Evolutionary conservation across 202 grass and related monocot genomes (phyloP), one percentile per base, ranked within the genome.

Genomic region (Elaeis oleifera): DNA sequence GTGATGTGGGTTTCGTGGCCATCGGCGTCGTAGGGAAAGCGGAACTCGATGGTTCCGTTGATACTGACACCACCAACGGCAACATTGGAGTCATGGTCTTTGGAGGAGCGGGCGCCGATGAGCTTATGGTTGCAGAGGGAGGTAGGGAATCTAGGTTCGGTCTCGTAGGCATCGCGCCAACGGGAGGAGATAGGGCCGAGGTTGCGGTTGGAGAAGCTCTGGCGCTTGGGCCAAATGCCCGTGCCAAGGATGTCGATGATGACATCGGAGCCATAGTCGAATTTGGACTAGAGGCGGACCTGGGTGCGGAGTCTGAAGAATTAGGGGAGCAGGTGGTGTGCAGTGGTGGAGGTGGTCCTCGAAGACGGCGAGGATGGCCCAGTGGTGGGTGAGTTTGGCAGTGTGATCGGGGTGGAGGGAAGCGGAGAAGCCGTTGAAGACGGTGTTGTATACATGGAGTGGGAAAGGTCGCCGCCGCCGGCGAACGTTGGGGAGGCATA

Each of bases 1-100:
- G 65, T 24, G 8, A 52, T 68, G 52, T 68, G 65, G 16, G 65
- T 68, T 4, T 52, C 65, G 52, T 68, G 65, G 4, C 65, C 65
- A 3, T 68, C 65, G 51, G 23, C 52, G 26, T 68, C 65, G 11
- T 52, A 52, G 13, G 65, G 65, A 16, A 52, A 68, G 21, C 27
- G 50, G 51, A 28, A 68, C 65, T 68, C 65, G 6, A 11, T 21
- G 8, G 51, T 68, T 15, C 17, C 14, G n/a, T 68, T 51, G 52
- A 55, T 56, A 13, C 49, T 5, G 4, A 0, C 15, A 6, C 56
- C 56, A 3, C 13, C 21, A n/a, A 26, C 11, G 0, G 25, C 7
- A 6, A 22, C 36, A 36, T 25, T 14, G 27, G 65, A 51, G 23
- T 68, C 65, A 3, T 68, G 24, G 3, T 52, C 65, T 28, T 36